A percentile compares a stretch with the other conserved stretches of the same genome.
These are phyloP conservation scores for Entomortierella beljakovae DNA, from an alignment of 192 early-diverging fungal genomes.

Conservation along the genomic window DNA sequence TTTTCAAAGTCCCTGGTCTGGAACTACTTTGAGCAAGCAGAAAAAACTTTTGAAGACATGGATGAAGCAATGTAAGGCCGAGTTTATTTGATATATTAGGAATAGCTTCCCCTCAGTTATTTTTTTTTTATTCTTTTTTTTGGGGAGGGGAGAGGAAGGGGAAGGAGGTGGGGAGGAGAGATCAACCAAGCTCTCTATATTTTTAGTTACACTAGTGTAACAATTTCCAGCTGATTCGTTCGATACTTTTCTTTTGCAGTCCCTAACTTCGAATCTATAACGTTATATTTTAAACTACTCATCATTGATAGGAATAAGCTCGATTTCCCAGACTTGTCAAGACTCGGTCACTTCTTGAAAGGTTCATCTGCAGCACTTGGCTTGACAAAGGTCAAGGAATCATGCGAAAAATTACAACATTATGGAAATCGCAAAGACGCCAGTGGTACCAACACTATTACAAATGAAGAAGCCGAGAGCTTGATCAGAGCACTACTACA, in stretches of 20 bases:
- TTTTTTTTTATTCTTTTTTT: background rate
- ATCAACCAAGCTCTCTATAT: background rate
- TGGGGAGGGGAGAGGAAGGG: background rate
- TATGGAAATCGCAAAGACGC: slow-evolving; percentile 79
- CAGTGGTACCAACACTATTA: slow-evolving; percentile 62
- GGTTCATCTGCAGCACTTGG: slow-evolving; percentile 92
- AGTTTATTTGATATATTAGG: background rate
- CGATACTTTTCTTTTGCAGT: background rate
- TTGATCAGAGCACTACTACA: slow-evolving; percentile 68
- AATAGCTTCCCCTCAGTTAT: no score
- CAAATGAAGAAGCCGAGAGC: slow-evolving; percentile 69
- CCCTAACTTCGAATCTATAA: no score
- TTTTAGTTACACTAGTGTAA: background rate
- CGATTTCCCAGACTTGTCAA: slow-evolving; percentile 80
- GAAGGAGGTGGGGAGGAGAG: background rate
- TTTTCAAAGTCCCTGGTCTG: slow-evolving; percentile 84
- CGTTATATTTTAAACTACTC: background rate
- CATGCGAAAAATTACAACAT: slow-evolving; percentile 92
- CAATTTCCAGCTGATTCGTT: background rate
- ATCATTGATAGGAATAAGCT: slow-evolving; percentile 52
- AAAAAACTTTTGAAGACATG: slow-evolving; percentile 87
- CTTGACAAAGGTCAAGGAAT: slow-evolving; percentile 80
- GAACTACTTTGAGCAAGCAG: slow-evolving; percentile 91
- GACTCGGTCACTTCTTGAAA: slow-evolving; percentile 93
- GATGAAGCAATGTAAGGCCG: slow-evolving; percentile 74